These are phyloP conservation scores for Sphenostylis stenocarpa DNA, from an alignment of 306 rosid genomes.

Conservation along the genomic window DNA sequence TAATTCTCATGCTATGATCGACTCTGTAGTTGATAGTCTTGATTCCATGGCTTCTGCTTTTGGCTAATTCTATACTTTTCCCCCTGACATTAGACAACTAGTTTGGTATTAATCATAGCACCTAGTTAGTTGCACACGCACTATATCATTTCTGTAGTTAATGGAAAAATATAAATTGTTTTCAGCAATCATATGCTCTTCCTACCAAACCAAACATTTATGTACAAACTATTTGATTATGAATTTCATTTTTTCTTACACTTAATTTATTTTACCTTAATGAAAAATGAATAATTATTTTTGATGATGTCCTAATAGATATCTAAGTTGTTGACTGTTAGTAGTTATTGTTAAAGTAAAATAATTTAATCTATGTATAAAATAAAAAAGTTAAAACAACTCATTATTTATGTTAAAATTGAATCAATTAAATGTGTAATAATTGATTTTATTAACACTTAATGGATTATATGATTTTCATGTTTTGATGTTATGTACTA, in stretches of 20 bases:
- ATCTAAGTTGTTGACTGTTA: too few species aligned
- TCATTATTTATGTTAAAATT: too few species aligned
- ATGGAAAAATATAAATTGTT: neutral
- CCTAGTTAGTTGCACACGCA: neutral
- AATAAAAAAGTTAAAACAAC: too few species aligned
- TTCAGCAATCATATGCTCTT: neutral
- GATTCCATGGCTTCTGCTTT: conserved; percentile 54
- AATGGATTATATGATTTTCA: too few species aligned
- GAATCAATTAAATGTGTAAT: too few species aligned
- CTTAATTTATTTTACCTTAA: neutral
- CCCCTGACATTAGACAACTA: neutral
- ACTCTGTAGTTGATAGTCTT: conserved; percentile 51
- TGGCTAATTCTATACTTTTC: conserved; percentile 4
- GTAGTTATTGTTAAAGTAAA: too few species aligned
- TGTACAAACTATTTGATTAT: neutral
- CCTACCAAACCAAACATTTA: neutral
- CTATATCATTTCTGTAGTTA: neutral
- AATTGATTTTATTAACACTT: too few species aligned
- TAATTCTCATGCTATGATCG: conserved; percentile 60
- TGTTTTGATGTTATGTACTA: too few species aligned
- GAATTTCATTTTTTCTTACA: neutral
- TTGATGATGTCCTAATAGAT: too few species aligned
- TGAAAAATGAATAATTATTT: too few species aligned
- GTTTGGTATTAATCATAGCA: neutral
- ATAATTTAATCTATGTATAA: too few species aligned